phyloP scores from a whole-genome alignment of 2,329 filamentous ascomycete species.

The Calonectria henricotiae region DNA sequence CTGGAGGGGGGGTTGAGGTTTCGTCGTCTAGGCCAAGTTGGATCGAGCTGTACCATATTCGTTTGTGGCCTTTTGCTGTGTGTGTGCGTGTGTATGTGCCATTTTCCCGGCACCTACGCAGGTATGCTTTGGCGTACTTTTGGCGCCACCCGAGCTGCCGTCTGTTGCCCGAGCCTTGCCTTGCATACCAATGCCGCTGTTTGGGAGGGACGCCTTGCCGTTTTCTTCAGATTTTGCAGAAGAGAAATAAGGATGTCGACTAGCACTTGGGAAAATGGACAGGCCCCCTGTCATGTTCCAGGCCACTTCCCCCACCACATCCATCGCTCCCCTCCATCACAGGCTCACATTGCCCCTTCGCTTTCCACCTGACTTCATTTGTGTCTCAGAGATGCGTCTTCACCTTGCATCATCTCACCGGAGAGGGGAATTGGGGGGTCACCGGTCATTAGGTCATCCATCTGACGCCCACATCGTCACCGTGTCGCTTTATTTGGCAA shows the following conservation, averaged over 20 bases:
- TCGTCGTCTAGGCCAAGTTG: not conserved
- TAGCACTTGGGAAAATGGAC: slow-evolving; percentile 1
- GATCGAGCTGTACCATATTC: not conserved
- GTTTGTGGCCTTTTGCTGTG: not conserved
- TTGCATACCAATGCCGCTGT: slow-evolving; percentile 9
- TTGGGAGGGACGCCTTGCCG: slow-evolving; percentile 7
- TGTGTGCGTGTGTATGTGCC: not conserved
- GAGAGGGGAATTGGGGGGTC: slow-evolving; percentile 6
- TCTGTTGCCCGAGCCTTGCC: slow-evolving; percentile 13
- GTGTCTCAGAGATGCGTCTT: slow-evolving; percentile 26
- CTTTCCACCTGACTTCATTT: slow-evolving; percentile 28
- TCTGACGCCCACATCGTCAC: slow-evolving; percentile 3
- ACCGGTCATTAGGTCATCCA: slow-evolving; percentile 18
- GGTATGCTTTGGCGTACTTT: slow-evolving; percentile 8
- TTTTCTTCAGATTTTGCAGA: slow-evolving; percentile 23
- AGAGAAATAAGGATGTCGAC: slow-evolving; percentile 20
- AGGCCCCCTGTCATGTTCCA: slow-evolving; percentile 16
- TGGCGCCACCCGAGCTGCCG: slow-evolving; percentile 21
- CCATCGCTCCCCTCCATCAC: slow-evolving; percentile 20
- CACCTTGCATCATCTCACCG: slow-evolving; percentile 23
- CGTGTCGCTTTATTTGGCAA: slow-evolving; percentile 7
- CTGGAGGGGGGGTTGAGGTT: slow-evolving; percentile 3
- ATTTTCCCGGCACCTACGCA: not conserved
- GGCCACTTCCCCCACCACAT: slow-evolving; percentile 22
- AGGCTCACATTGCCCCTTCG: slow-evolving; percentile 19